Evolutionary conservation across 805 yeast species (phyloP).

Genomic region (Monosporozyma aquatica): DNA sequence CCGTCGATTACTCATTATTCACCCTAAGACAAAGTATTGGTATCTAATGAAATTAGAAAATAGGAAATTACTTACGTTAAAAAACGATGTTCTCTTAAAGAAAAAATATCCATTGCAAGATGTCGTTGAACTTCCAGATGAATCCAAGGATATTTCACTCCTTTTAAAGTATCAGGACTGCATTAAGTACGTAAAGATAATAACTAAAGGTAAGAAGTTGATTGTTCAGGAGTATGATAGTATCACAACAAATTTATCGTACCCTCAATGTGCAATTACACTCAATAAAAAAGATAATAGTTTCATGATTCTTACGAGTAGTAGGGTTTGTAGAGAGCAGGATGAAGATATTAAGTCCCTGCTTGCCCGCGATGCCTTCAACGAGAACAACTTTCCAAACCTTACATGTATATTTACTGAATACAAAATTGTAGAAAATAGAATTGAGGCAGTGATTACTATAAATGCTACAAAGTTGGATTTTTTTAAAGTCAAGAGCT

Average conservation of each 20-base stretch:
- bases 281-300: neutral
- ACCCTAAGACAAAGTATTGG: neutral
- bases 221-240: neutral
- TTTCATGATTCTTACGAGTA: neutral
- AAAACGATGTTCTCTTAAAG: neutral
- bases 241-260: neutral
- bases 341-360: neutral
- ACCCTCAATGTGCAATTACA: neutral
- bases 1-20: neutral
- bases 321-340: neutral
- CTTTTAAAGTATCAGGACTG: neutral
- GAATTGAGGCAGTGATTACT: too few relatives aligned
- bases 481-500: too few relatives aligned
- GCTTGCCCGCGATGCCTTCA: too few relatives aligned
- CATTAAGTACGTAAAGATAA: neutral
- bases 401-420: too few relatives aligned
- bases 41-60: neutral
- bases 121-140: neutral
- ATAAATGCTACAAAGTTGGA: too few relatives aligned
- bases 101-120: neutral
- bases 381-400: too few relatives aligned
- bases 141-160: neutral
- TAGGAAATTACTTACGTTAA: neutral
- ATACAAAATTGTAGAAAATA: too few relatives aligned
- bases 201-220: neutral